These are phyloP conservation scores for Lasiodiplodia theobromae DNA, from an alignment of 2,329 filamentous ascomycete species.

Conservation along the genomic window DNA sequence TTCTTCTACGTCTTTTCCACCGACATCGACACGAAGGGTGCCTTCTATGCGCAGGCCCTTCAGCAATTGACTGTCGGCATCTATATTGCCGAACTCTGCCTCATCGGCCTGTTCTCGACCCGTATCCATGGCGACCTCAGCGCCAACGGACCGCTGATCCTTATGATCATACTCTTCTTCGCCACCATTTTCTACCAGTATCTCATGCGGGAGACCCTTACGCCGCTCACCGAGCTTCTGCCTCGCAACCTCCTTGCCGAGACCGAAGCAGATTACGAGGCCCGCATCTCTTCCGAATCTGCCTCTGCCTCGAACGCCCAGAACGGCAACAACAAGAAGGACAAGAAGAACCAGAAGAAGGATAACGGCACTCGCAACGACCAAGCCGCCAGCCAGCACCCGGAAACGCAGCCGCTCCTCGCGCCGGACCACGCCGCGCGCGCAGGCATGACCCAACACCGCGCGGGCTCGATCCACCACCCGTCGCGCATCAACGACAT, in stretches of 20 bases:
- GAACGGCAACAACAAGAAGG: background rate
- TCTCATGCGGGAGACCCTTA: constrained; percentile 27
- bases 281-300: constrained; percentile 18
- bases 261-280: constrained; percentile 57
- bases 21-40: constrained; percentile 55
- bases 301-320: background rate
- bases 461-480: constrained; percentile 3
- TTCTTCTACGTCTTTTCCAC: constrained; percentile 58
- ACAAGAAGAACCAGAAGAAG: background rate
- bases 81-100: constrained; percentile 56
- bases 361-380: background rate
- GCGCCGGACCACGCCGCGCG: constrained; percentile 21
- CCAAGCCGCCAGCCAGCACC: background rate
- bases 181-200: constrained; percentile 31
- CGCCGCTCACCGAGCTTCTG: constrained; percentile 28
- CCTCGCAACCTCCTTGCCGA: constrained; percentile 43
- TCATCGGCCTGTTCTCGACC: constrained; percentile 57
- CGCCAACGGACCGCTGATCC: constrained; percentile 44
- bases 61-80: constrained; percentile 56
- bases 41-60: constrained; percentile 55
- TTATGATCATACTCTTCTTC: constrained; percentile 41
- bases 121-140: constrained; percentile 35
- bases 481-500: constrained; percentile 25
- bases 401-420: constrained; percentile 17
- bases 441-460: background rate